These are phyloP conservation scores for Microbotryum lychnidis-dioicae DNA, from an alignment of 1,284 basidiomycete species.

Conservation along the genomic window DNA sequence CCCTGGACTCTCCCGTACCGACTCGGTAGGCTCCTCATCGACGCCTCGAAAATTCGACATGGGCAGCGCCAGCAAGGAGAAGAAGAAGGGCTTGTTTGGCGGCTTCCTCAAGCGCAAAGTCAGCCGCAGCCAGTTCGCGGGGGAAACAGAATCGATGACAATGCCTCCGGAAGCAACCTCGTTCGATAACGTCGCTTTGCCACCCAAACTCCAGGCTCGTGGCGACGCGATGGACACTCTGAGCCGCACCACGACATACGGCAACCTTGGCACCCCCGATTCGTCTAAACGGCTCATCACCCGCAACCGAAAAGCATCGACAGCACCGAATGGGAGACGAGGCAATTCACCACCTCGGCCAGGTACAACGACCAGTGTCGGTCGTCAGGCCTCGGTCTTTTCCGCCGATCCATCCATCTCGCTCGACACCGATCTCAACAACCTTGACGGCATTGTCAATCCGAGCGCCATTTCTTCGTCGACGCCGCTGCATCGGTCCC, in stretches of 20 bases:
- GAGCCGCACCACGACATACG: background rate
- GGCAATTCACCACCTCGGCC: background rate
- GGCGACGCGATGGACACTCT: constrained; percentile 21
- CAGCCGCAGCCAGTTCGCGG: constrained; percentile 10
- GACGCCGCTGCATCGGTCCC: too few species aligned
- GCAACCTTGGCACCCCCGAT: background rate
- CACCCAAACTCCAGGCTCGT: constrained; percentile 30
- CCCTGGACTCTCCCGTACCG: background rate
- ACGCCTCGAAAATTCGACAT: too few species aligned
- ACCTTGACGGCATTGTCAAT: constrained; percentile 78
- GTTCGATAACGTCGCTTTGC: constrained; percentile 20
- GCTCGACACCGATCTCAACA: constrained; percentile 68
- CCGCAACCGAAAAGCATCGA: constrained; percentile 10
- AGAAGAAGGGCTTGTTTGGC: constrained; percentile 23
- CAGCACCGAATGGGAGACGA: constrained; percentile 3
- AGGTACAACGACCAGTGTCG: background rate
- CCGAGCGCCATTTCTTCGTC: constrained; percentile 33
- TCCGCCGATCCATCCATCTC: constrained; percentile 38
- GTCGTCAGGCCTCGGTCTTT: constrained; percentile 7
- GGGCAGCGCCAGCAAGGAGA: constrained; percentile 8
- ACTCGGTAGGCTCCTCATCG: too few species aligned
- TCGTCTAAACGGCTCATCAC: constrained; percentile 1
- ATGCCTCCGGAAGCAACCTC: background rate
- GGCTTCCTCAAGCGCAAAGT: constrained; percentile 20
- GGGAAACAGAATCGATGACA: background rate